Percentiles rank a stretch among this genome's conserved stretches.
These are phyloP conservation scores for Entonaema liquescens DNA, from an alignment of 495 filamentous ascomycete genomes.

Conservation along the genomic window DNA sequence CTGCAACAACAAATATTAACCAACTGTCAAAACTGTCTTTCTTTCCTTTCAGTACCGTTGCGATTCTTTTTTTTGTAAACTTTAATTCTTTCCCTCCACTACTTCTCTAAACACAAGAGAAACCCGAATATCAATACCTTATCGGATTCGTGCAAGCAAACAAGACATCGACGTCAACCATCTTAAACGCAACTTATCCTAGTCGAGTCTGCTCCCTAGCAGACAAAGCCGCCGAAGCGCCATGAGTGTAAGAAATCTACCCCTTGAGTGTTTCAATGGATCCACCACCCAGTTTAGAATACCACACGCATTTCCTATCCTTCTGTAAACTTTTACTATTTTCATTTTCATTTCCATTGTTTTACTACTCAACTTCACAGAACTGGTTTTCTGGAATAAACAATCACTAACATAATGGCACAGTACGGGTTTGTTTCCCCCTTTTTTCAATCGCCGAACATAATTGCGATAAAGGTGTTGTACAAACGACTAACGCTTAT, in stretches of 20 bases:
- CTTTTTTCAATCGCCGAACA: slow-evolving; percentile 3
- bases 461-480: slow-evolving; percentile 9
- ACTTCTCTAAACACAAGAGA: background rate
- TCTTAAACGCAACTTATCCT: background rate
- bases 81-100: slow-evolving; percentile 1
- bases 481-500: slow-evolving; percentile 39
- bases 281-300: slow-evolving; percentile 22
- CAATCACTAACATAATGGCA: slow-evolving; percentile 43
- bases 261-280: slow-evolving; percentile 41
- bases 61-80: slow-evolving; percentile 41
- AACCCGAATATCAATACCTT: background rate
- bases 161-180: background rate
- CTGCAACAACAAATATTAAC: slow-evolving; percentile 15
- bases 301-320: slow-evolving; percentile 19
- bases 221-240: slow-evolving; percentile 37
- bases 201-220: slow-evolving; percentile 28
- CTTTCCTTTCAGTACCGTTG: slow-evolving; percentile 6
- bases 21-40: slow-evolving; percentile 20
- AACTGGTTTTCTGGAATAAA: slow-evolving; percentile 18
- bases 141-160: background rate
- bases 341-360: slow-evolving; percentile 13
- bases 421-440: slow-evolving; percentile 51
- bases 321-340: slow-evolving; percentile 8
- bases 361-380: slow-evolving; percentile 14
- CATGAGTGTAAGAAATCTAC: slow-evolving; percentile 59